Evolutionary conservation across 78 protist species (phyloP).

Genomic region (Tieghemostelium lacteum): DNA sequence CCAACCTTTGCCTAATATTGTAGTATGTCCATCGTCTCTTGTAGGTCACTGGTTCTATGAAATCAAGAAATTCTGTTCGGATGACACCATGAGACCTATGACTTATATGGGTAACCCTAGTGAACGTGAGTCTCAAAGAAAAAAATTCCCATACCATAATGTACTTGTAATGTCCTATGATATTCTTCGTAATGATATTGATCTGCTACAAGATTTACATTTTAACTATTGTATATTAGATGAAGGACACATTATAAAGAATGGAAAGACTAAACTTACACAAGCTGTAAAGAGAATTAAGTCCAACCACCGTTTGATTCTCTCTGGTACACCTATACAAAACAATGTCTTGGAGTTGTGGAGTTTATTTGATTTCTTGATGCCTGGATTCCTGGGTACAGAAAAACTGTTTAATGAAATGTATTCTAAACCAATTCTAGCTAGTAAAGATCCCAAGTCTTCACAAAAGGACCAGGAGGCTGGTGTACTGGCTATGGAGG

Average conservation of each 20-base stretch:
- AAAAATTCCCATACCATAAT: constrained; percentile 33
- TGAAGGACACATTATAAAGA: constrained; percentile 98
- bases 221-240: constrained; percentile 95
- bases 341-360: constrained; percentile 96
- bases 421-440: constrained; percentile 84
- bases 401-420: constrained; percentile 77
- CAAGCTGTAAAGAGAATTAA: constrained; percentile 83
- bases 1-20: constrained; percentile 84
- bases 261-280: constrained; percentile 82
- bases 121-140: constrained; percentile 55
- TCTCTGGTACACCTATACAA: constrained; percentile 98
- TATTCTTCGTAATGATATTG: constrained; percentile 85
- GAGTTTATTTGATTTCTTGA: constrained; percentile 97
- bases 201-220: constrained; percentile 7
- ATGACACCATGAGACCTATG: constrained; percentile 47
- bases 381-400: constrained; percentile 98
- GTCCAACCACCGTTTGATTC: constrained; percentile 94
- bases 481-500: constrained; percentile 86
- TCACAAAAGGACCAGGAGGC: constrained; percentile 74
- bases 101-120: constrained; percentile 78
- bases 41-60: constrained; percentile 95
- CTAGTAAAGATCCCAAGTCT: constrained; percentile 75
- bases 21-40: constrained; percentile 97
- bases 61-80: constrained; percentile 75
- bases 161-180: constrained; percentile 91